Percentiles rank a stretch among this genome's conserved stretches.
Conservation (phyloP, 805 yeast species). For the Ogataea glucozyma region DNA sequence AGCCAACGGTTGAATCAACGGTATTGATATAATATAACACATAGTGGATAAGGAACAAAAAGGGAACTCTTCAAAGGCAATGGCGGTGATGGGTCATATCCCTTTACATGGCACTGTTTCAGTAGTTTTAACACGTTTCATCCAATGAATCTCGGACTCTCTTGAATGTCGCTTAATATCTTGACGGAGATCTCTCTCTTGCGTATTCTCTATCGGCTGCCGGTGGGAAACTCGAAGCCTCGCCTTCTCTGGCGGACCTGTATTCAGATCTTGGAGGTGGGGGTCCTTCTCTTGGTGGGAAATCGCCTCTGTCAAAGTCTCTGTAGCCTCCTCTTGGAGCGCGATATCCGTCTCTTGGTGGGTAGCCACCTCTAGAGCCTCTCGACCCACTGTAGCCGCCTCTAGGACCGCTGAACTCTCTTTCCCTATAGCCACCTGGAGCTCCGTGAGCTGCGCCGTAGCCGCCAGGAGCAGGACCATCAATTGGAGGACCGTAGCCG, state of each 20-base stretch:
- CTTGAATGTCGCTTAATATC: conserved; percentile 44
- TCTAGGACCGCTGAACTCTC: conserved; percentile 10
- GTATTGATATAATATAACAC: conserved; percentile 8
- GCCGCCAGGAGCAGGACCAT: conserved; percentile 36
- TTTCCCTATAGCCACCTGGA: conserved; percentile 14
- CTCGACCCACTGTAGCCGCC: conserved; percentile 23
- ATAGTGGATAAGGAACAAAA: conserved; percentile 4
- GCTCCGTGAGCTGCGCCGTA: conserved; percentile 34
- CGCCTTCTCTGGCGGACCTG: conserved; percentile 39
- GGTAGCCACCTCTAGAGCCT: conserved; percentile 36
- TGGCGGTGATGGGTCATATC: too few relatives aligned
- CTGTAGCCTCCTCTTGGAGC: conserved; percentile 37
- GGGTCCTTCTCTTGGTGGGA: conserved; percentile 29
- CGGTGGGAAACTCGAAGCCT: conserved; percentile 35
- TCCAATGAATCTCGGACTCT: conserved; percentile 1
- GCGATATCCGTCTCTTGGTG: conserved; percentile 24
- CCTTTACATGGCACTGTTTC: conserved; percentile 9
- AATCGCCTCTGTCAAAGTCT: conserved; percentile 27
- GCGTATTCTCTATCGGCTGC: conserved; percentile 50
- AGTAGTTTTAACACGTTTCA: conserved; percentile 10
- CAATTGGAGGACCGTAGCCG: conserved; percentile 25
- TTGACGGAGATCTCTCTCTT: conserved; percentile 77
- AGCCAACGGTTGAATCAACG: conserved; percentile 10
- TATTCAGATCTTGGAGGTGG: conserved; percentile 34
- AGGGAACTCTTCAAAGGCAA: neutral